These are phyloP conservation scores for Aaosphaeria arxii DNA, from an alignment of 2,329 filamentous ascomycete species.

Conservation along the genomic window DNA sequence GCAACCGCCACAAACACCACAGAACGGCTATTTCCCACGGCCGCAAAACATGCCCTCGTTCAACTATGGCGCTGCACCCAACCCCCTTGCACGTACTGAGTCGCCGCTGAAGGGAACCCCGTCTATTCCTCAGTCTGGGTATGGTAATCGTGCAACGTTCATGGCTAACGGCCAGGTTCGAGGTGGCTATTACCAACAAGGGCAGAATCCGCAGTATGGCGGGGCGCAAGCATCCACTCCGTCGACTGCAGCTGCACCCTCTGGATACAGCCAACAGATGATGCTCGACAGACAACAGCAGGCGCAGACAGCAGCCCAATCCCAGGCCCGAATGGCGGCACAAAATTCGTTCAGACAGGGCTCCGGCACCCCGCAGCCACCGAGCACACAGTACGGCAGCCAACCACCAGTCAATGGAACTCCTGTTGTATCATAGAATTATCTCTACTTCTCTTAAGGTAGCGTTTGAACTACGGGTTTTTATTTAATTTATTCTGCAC, in stretches of 20 bases:
- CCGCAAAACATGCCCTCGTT: conserved; percentile 32
- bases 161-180: conserved; percentile 29
- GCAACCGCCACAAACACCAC: conserved; percentile 12
- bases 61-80: conserved; percentile 23
- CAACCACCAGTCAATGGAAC: conserved; percentile 3
- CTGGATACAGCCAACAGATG: conserved; percentile 28
- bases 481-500: no score
- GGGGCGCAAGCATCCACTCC: conserved; percentile 22
- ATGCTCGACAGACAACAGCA: conserved; percentile 35
- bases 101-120: conserved; percentile 36
- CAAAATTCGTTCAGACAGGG: conserved; percentile 34
- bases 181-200: conserved; percentile 28
- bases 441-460: no score
- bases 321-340: conserved; percentile 34
- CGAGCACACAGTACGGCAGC: conserved; percentile 20
- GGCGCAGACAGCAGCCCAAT: conserved; percentile 27
- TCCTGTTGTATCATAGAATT: no score
- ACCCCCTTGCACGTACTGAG: conserved; percentile 28
- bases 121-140: conserved; percentile 18
- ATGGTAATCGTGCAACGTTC: conserved; percentile 25
- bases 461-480: no score
- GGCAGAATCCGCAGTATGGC: conserved; percentile 24
- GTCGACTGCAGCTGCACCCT: conserved; percentile 10
- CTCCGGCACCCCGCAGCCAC: conserved; percentile 37
- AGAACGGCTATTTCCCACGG: conserved; percentile 32